Percentiles rank a stretch among this genome's conserved stretches.
These are phyloP conservation scores for Neurospora tetraspora DNA, from an alignment of 495 filamentous ascomycete genomes.

Conservation along the genomic window DNA sequence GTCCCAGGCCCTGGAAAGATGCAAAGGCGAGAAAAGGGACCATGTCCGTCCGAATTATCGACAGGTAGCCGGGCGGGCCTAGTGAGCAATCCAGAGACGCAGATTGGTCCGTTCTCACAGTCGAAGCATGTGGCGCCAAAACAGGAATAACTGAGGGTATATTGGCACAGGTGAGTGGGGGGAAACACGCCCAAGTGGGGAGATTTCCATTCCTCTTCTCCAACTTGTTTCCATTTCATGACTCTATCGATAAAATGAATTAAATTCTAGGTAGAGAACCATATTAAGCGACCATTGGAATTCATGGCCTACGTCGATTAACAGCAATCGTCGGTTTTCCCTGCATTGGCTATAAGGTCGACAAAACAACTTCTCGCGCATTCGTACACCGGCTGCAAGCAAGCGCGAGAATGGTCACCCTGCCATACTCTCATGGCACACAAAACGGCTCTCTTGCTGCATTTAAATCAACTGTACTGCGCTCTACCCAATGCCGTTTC, in stretches of 20 bases:
- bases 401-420: background rate
- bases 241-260: background rate
- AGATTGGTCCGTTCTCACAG: background rate
- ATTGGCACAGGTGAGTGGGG: background rate
- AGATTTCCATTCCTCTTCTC: background rate
- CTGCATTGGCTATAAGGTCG: background rate
- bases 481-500: background rate
- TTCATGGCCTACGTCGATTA: background rate
- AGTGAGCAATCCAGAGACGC: background rate
- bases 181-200: background rate
- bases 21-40: background rate
- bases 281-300: background rate
- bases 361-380: background rate
- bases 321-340: background rate
- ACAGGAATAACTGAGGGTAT: background rate
- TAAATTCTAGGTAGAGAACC: background rate
- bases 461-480: background rate
- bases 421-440: background rate
- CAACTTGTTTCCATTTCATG: background rate
- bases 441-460: background rate
- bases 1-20: slow-evolving; percentile 3
- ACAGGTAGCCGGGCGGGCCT: background rate
- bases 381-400: background rate
- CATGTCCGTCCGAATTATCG: background rate
- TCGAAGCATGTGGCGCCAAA: background rate